Evolutionary conservation across 2,329 filamentous ascomycete genomes (phyloP), one percentile per base, ranked within the genome.

Genomic region (Penicillium griseofulvum): DNA sequence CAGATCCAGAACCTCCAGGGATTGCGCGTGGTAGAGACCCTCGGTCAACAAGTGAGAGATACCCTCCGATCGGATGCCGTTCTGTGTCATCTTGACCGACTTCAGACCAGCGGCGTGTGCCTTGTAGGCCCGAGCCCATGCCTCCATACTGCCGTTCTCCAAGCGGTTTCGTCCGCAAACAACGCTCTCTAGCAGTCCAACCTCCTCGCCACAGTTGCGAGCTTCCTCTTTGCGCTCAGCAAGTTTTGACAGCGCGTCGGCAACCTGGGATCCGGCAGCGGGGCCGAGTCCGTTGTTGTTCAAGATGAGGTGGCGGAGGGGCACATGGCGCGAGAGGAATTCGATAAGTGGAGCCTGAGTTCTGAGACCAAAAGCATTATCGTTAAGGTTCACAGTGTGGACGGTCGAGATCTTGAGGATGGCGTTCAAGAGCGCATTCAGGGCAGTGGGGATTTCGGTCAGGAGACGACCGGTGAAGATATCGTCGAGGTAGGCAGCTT

Each of bases 211-310:
- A 14, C 64, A 66, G 49, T 73, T 73, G 56, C 77, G 73, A 36
- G 90, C 90, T 54, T 85, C 85, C 62, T 86, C 86, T 78, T 97
- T 97, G 78, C 90, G 91, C 59, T 83, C 83, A 54, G 96, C 89
- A 37, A 99, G 86, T 60, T 86, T 83, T 19, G 86, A 88, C 52
- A 99, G 86, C 7, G 94, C 90, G 71, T 97, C 87, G 47, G 93
- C 94, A 65, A 99, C 87, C 51, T 94, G 81, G 43, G 90, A 90
- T 55, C 94, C 94, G 10, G 93, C 93, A 58, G 91, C 87, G 22
- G 94, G 94, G 12, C 94, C 94, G 36, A 99, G 85, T 28, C 94
- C 94, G 74, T 99, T 99, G 82, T 99, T 99, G 82, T 97, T 97
- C 55, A 99, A 86, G 76, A 95, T 91, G 28, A 99, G 85, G 75